These are phyloP conservation scores for Cystobasidium tubakii DNA, from an alignment of 768 basidiomycete species.

Conservation along the genomic window DNA sequence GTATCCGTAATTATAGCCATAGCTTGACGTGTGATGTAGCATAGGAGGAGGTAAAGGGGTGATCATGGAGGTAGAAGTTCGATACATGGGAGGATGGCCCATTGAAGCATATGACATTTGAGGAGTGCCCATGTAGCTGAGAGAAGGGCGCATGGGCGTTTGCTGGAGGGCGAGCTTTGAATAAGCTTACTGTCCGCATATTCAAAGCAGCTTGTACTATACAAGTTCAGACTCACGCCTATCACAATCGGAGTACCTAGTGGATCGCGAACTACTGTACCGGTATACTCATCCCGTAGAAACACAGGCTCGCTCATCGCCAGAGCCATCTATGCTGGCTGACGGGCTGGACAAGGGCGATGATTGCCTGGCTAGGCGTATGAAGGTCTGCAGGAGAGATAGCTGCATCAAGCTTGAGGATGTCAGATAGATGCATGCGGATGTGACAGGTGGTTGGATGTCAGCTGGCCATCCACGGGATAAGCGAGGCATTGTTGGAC, in stretches of 20 bases:
- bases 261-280: not conserved
- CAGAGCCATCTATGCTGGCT: not conserved
- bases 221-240: not conserved
- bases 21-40: not conserved
- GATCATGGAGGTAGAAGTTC: not conserved
- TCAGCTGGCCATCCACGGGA: not conserved
- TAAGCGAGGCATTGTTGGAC: too few species aligned
- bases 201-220: not conserved
- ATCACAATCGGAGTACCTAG: constrained; percentile 1
- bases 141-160: not conserved
- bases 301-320: not conserved
- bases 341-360: too few species aligned
- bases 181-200: too few species aligned
- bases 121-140: not conserved
- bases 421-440: too few species aligned
- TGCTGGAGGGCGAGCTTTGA: not conserved
- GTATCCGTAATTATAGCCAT: not conserved
- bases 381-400: too few species aligned
- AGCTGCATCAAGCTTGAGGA: too few species aligned
- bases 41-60: not conserved
- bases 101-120: not conserved
- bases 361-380: too few species aligned
- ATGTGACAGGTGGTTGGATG: too few species aligned
- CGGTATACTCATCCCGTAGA: constrained; percentile 10
- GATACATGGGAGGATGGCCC: not conserved